These are phyloP conservation scores for Suillus plorans DNA, from an alignment of 768 basidiomycete species.

Conservation along the genomic window DNA sequence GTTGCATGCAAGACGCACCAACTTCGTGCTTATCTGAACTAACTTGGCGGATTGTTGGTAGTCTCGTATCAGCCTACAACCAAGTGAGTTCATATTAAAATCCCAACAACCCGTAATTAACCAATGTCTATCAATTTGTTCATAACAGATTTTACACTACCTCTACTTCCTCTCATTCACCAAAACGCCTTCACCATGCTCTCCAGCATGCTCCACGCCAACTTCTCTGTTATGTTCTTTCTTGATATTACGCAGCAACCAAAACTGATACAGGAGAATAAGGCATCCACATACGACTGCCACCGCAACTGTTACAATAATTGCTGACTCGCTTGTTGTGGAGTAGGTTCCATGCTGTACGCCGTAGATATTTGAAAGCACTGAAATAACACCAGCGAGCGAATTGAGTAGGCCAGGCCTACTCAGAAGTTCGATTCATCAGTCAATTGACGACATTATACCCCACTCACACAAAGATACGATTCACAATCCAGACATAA, in stretches of 20 bases:
- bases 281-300: slow-evolving; percentile 43
- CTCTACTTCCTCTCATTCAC: slow-evolving; percentile 11
- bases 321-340: slow-evolving; percentile 41
- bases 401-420: slow-evolving; percentile 61
- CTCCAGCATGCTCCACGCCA: slow-evolving; percentile 42
- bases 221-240: slow-evolving; percentile 40
- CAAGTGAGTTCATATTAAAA: neutral
- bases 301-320: slow-evolving; percentile 44
- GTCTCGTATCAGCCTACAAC: neutral
- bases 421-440: slow-evolving; percentile 9
- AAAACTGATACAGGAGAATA: slow-evolving; percentile 42
- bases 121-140: slow-evolving; percentile 2
- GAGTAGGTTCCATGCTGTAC: slow-evolving; percentile 46
- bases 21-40: neutral
- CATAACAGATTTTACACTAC: neutral
- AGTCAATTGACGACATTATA: neutral
- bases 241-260: slow-evolving; percentile 44
- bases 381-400: slow-evolving; percentile 55
- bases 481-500: slow-evolving; percentile 58
- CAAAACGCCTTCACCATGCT: slow-evolving; percentile 43
- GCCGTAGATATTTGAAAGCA: slow-evolving; percentile 50
- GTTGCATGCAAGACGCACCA: neutral
- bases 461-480: slow-evolving; percentile 50
- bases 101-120: neutral
- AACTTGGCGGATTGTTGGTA: neutral